phyloP scores from a whole-genome alignment of 352 stramenopile species.

The Pythium monospermum region DNA sequence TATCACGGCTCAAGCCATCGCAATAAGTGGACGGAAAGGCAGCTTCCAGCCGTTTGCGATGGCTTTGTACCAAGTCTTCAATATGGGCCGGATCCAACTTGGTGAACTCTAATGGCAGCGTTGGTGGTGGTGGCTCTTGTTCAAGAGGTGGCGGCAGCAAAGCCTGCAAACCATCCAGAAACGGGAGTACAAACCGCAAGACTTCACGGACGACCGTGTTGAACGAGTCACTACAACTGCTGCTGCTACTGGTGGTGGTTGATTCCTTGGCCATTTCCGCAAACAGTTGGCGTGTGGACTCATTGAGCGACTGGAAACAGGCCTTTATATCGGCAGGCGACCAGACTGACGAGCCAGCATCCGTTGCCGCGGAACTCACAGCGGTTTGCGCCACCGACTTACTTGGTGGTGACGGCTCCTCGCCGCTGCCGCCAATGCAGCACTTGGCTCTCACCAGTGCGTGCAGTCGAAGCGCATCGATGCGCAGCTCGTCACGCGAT shows the following conservation, averaged over 20 bases:
- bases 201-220: slow-evolving; percentile 11
- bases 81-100: slow-evolving; percentile 8
- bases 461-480: not conserved
- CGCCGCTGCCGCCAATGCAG: no score
- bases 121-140: not conserved
- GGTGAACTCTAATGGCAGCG: slow-evolving; percentile 21
- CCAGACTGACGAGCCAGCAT: slow-evolving; percentile 3
- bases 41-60: slow-evolving; percentile 22
- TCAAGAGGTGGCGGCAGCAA: no score
- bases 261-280: slow-evolving; percentile 6
- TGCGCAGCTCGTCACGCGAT: not conserved
- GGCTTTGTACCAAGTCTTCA: slow-evolving; percentile 25
- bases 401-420: no score
- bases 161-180: not conserved
- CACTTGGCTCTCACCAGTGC: not conserved
- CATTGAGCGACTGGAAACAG: slow-evolving; percentile 28
- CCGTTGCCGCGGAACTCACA: not conserved
- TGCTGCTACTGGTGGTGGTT: no score
- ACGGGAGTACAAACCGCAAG: slow-evolving; percentile 12
- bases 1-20: slow-evolving; percentile 22
- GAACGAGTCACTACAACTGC: no score
- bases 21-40: slow-evolving; percentile 21
- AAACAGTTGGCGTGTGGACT: slow-evolving; percentile 26
- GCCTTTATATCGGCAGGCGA: slow-evolving; percentile 12
- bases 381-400: not conserved